These are phyloP conservation scores for Eucalyptus tenuipes DNA, from an alignment of 345 rosid genomes.

Conservation along the genomic window DNA sequence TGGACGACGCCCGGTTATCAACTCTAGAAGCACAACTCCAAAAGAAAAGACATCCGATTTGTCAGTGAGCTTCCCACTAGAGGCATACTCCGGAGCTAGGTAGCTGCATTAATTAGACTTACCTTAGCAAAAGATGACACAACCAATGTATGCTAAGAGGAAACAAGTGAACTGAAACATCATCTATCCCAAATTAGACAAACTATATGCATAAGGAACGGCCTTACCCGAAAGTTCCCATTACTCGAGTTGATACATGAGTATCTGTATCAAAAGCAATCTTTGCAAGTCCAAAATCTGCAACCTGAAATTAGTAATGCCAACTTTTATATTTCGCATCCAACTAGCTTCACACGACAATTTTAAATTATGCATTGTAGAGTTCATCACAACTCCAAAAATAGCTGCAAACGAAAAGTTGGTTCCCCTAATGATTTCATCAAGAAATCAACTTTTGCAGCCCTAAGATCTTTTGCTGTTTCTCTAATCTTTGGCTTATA, in stretches of 20 bases:
- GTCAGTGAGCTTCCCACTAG: slow-evolving; percentile 70
- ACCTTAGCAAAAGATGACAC: not conserved
- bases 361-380: not conserved
- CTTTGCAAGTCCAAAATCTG: slow-evolving; percentile 90
- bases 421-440: not conserved
- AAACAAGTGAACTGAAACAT: not conserved
- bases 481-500: too few relatives aligned
- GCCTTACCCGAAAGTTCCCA: slow-evolving; percentile 90
- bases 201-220: not conserved
- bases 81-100: slow-evolving; percentile 86
- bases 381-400: not conserved
- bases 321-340: not conserved
- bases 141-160: not conserved
- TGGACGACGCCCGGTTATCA: slow-evolving; percentile 71
- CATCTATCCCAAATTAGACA: fast-evolving
- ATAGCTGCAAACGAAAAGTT: not conserved
- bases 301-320: slow-evolving; percentile 42
- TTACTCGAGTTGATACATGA: slow-evolving; percentile 76
- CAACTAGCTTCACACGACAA: not conserved
- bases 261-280: slow-evolving; percentile 56
- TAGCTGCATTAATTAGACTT: slow-evolving; percentile 19
- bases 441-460: not conserved
- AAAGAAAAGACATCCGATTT: slow-evolving; percentile 83
- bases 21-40: slow-evolving; percentile 79
- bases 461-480: not conserved